Evolutionary conservation across 192 early-diverging fungal genomes (phyloP), one percentile per base, ranked within the genome.

Genomic region (Coemansia sp.): DNA sequence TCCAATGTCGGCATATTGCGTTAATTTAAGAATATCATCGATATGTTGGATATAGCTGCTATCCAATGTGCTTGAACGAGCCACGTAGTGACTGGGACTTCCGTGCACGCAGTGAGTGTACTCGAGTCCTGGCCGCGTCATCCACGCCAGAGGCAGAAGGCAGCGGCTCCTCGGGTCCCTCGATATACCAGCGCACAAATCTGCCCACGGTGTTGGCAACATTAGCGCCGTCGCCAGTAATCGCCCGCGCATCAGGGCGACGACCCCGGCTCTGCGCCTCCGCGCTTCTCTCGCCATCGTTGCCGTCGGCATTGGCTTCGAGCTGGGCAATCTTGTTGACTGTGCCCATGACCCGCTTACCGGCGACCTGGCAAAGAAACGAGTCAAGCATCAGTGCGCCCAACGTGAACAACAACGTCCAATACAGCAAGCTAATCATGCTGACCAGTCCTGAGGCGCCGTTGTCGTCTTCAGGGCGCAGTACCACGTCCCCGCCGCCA

Each of bases 341-440:
- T 3, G 79, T 68, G 31, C 80, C 80, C 73, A 86, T 75, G n/a
- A 86, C 84, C 18, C 77, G 79, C 59, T 86, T 80, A 3, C 84
- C 84, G 11, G 84, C 84, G 1, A 79, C 67, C 29, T 82, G 79
- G 65, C 84, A 86, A 36, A 86, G 59, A 46, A 82, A 86, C 22
- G 84, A 86, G 71, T 86, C 84, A 8, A 86, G 84, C 76, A 86
- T 78, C 18, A 81, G 72, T 8, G 75, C 84, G 1, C 84, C 84
- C 7, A 86, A 68, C 5, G 84, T 82, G 24, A 86, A 86, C 43
- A 86, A 61, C 61, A 86, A 34, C 9, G 80, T 86, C 84, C 84
- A 86, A 63, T 86, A 86, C 3, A 86, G 38, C 61, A 86, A 63
- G 42, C 68, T 77, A 24, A 77, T 57, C 66, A 86, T 68, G 52